Evolutionary conservation across 495 filamentous ascomycete genomes (phyloP), one percentile per base, ranked within the genome.

Genomic region (Recurvomyces mirabilis): DNA sequence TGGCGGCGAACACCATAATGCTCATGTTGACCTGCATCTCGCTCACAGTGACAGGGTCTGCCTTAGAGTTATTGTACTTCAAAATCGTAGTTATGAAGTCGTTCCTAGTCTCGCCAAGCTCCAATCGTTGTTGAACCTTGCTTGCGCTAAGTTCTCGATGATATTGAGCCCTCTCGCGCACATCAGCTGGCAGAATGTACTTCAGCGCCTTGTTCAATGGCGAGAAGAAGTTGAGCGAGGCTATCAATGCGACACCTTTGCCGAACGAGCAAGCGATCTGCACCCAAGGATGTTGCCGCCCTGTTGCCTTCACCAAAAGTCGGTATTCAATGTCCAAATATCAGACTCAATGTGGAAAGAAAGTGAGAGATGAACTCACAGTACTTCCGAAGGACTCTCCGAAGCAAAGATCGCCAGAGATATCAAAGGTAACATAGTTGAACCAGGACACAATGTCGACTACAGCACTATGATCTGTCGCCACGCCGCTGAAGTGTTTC

Each of bases 381-480:
- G 13, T 37, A 10, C 34, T 20, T 17, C 18, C 34, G 22, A 18
- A 7, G 10, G 5, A 19, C 14, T 64, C 60, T 4, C 60, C 61
- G 39, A 64, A 64, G 23, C 38, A 46, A 15, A 63, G 41, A 44
- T 63, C 59, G 1, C 59, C 60, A 49, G 59, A 58, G 26, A 63
- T 60, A 41, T 63, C 60, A 29, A 63, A 60, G 0, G 57, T 63
- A 10, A 53, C 52, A 34, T 57, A 64, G 24, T 62, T 59, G 32
- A 54, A 51, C 57, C 55, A 62, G 2, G 38, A 34, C 1, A 61
- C 46, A 15, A 63, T 49, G 34, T 64, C 56, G 32, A 57, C 34
- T 15, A 32, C 43, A 28, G 46, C 35, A 35, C 46, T 48, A 6
- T 30, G 38, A n/a, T 46, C 38, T 39, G 46, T 44, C 7, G 20